Percentiles rank a stretch among this genome's conserved stretches.
phyloP scores from a whole-genome alignment of 2,329 filamentous ascomycete species.

The Sporothrix curviconia region DNA sequence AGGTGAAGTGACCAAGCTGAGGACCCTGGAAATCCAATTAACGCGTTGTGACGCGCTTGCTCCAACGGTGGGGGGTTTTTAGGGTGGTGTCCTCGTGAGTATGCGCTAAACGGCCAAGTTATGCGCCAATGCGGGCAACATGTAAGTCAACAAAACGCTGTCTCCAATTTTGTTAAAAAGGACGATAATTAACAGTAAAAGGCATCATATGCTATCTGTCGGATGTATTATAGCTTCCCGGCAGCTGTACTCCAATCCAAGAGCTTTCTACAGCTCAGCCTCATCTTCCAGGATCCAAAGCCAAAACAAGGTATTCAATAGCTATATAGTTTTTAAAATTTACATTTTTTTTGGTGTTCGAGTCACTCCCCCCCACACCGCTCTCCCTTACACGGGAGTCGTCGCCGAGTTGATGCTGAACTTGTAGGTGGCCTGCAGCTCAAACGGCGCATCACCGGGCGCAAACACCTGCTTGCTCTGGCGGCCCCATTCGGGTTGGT shows the following conservation, averaged over 20 bases:
- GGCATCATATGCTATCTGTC: too few species aligned
- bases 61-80: background rate
- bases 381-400: background rate
- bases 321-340: background rate
- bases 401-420: constrained; percentile 44
- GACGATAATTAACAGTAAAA: too few species aligned
- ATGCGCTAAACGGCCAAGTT: too few species aligned
- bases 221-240: too few species aligned
- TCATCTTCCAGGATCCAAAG: too few species aligned
- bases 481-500: constrained; percentile 81
- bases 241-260: too few species aligned
- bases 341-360: background rate
- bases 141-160: background rate
- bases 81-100: background rate
- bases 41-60: background rate
- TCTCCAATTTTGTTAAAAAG: too few species aligned
- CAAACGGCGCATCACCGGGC: constrained; percentile 53
- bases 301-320: background rate
- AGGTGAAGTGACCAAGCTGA: background rate
- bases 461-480: constrained; percentile 52
- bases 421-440: constrained; percentile 54
- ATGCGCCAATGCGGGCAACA: background rate
- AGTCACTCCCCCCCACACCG: too few species aligned
- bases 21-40: constrained; percentile 1
- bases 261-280: too few species aligned